Evolutionary conservation across 495 filamentous ascomycete genomes (phyloP).

Genomic region (Tuber umbilicatum): DNA sequence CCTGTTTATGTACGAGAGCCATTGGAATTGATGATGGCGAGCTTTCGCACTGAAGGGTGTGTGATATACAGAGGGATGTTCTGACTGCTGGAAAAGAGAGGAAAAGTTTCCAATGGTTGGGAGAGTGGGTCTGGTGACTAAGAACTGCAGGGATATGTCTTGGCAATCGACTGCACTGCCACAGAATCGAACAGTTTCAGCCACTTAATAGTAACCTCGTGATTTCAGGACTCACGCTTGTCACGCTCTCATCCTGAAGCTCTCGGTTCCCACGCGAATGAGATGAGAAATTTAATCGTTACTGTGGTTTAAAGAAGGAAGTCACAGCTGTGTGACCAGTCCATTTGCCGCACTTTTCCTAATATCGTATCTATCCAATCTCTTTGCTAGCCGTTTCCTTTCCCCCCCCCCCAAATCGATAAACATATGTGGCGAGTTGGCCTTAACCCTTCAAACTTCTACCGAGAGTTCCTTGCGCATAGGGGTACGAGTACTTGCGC

Average conservation of each 20-base stretch:
- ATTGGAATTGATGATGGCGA: slow-evolving; percentile 44
- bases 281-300: neutral
- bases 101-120: slow-evolving; percentile 11
- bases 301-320: neutral
- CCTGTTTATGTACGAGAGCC: slow-evolving; percentile 55
- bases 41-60: slow-evolving; percentile 20
- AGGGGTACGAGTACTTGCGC: neutral
- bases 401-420: neutral
- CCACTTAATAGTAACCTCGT: neutral
- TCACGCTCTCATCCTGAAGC: neutral
- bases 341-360: neutral
- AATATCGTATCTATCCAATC: neutral
- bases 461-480: neutral
- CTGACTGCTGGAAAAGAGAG: neutral
- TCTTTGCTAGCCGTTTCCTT: neutral
- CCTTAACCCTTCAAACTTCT: neutral
- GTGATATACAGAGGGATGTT: slow-evolving; percentile 10
- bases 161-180: neutral
- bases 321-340: neutral
- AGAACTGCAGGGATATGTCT: neutral
- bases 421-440: neutral
- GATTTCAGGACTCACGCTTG: neutral
- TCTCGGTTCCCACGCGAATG: neutral
- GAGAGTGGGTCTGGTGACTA: neutral
- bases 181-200: neutral